Percentiles rank a stretch among this genome's conserved stretches.
phyloP scores from a whole-genome alignment of 2,329 filamentous ascomycete species.

The Colletotrichum somersetense region DNA sequence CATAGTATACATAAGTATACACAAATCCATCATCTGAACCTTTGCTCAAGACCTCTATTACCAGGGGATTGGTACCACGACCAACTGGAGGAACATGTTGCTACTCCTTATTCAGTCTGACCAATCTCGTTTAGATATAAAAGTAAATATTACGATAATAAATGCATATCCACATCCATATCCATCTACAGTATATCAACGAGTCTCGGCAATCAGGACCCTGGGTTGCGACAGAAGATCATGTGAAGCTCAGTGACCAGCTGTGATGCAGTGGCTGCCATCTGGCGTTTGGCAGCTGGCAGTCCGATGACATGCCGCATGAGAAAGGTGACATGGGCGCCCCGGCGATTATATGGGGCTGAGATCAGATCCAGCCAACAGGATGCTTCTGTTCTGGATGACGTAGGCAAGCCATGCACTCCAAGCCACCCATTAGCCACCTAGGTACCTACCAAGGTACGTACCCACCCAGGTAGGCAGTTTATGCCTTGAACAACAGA shows the following conservation, averaged over 20 bases:
- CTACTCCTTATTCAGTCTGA: background rate
- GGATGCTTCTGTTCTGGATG: background rate
- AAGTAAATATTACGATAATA: background rate
- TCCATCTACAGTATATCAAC: background rate
- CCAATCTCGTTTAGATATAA: fast-evolving
- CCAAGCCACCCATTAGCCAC: background rate
- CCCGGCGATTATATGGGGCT: background rate
- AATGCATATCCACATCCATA: background rate
- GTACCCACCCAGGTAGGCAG: background rate
- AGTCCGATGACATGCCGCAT: background rate
- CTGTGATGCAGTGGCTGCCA: background rate
- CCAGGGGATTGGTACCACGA: background rate
- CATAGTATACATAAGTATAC: background rate
- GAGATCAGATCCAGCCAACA: background rate
- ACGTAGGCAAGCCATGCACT: constrained; percentile 18
- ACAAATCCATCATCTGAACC: background rate
- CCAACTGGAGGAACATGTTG: background rate
- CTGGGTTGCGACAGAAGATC: too few relatives aligned
- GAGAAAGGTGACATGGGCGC: background rate
- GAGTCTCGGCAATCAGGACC: background rate
- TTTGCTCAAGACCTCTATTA: background rate
- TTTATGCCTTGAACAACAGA: background rate
- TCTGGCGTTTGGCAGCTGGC: background rate
- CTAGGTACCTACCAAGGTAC: too few relatives aligned
- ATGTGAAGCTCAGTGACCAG: background rate